Base-by-base conservation (phyloP, 805 yeast species). In the Myxozyma vanderwaltii region DNA sequence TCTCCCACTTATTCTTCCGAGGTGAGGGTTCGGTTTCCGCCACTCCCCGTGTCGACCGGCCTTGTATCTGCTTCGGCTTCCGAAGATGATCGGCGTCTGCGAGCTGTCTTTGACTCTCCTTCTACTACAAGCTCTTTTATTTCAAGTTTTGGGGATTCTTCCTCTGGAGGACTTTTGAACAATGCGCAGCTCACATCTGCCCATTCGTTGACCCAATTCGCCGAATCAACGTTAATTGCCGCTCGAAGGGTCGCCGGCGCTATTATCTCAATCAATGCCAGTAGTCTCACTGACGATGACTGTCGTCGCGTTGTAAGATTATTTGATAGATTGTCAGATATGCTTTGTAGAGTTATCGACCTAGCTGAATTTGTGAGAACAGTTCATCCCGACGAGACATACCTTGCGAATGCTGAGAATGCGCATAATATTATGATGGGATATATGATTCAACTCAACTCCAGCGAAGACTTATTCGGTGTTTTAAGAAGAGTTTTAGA, bases 291-390 rank as follows among this genome's bases (percentile, higher is more conserved):
- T 12, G 60, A 49, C 13, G 27, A 39, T 3, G 88, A 82, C 1
- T 68, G 80, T 21, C 65, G 67, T 17, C 72, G 76, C 4, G 89
- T 83, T 54, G 81, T 92, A 54, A 70, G 82, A 44, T 83, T 84
- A 53, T 76, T 94, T 63, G 99, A 94, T 70, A 83, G 90, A 65
- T 75, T 94, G 40, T 88, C 96, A 68, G 98, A 94, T 70, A 82
- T 87, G 29, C 74, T 94, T 31, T 94, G 99, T 71, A 82, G 96
- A 57, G 97, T 90, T 4, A 91, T 94, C 41, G 99, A 94, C 73
- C 80, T 92, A 51, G 92, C 96, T 38, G 98, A 91, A 67, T 92
- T 92, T 74, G 83, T 94, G 29, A 77, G 98, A 48, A 91, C 90
- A 24, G 64, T 61, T 26, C 98, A 92, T 70, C 97, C 98, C 0